Conservation (phyloP, 768 basidiomycete species). For the Mycena rebaudengoi region DNA sequence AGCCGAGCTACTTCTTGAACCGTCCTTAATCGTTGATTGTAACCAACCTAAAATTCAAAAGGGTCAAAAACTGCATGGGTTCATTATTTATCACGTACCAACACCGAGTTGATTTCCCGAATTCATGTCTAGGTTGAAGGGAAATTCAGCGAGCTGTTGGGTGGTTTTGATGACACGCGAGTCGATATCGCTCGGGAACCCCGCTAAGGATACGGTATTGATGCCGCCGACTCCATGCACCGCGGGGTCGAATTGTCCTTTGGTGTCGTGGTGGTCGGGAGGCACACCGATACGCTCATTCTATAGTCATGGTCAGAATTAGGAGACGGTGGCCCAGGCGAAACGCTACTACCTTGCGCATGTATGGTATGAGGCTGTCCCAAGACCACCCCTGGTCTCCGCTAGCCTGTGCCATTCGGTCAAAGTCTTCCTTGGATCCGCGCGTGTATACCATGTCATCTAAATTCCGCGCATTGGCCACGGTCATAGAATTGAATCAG, state of each 20-base stretch:
- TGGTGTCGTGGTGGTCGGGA: constrained; percentile 37
- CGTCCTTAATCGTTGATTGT: constrained; percentile 26
- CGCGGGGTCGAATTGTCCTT: constrained; percentile 34
- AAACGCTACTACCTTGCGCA: constrained; percentile 30
- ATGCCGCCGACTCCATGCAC: constrained; percentile 37
- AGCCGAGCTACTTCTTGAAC: constrained; percentile 32
- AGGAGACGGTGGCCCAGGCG: no score
- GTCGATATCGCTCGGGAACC: constrained; percentile 31
- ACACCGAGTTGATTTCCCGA: constrained; percentile 41
- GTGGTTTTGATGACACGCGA: constrained; percentile 34
- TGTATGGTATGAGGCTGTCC: constrained; percentile 29
- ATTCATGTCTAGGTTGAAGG: constrained; percentile 33
- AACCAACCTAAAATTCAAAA: constrained; percentile 32
- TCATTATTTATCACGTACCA: constrained; percentile 24
- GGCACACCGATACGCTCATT: constrained; percentile 37
- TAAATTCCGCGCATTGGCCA: neutral
- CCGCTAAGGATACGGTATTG: constrained; percentile 30
- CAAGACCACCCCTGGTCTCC: constrained; percentile 33
- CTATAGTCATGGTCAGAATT: constrained; percentile 19
- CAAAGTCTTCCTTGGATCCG: constrained; percentile 29
- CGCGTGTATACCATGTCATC: constrained; percentile 33
- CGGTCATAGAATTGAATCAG: no score
- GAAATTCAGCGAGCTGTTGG: constrained; percentile 18
- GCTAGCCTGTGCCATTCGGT: constrained; percentile 26
- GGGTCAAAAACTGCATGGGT: neutral